Evolutionary conservation across 441 rosid species (phyloP).

Genomic region (Aquilaria agallochum): DNA sequence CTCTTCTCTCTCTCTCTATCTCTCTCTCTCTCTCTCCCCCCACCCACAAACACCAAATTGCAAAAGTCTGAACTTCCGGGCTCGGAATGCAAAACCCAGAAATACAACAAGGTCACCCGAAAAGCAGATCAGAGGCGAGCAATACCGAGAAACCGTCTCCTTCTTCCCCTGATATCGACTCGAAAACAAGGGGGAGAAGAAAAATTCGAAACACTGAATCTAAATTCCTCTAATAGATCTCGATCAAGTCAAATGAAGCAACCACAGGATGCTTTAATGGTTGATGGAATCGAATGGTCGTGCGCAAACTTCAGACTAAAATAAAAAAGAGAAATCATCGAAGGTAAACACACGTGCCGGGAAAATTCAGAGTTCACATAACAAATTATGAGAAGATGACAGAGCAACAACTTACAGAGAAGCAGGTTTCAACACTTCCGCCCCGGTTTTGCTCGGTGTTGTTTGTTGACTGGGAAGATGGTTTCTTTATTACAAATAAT

Average conservation of each 20-base stretch:
- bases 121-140: background rate
- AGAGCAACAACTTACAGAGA: conserved; percentile 10
- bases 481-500: no score
- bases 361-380: background rate
- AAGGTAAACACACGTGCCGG: no score
- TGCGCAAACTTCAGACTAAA: no score
- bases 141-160: background rate
- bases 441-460: conserved; percentile 10
- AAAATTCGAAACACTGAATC: background rate
- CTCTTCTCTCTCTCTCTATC: background rate
- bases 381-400: background rate
- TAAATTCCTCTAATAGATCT: background rate
- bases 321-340: no score
- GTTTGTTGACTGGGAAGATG: conserved; percentile 8
- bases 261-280: no score
- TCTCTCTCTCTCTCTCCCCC: no score
- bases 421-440: background rate
- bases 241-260: background rate
- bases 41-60: background rate
- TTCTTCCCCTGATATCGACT: background rate
- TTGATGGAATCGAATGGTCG: no score
- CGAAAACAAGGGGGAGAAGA: background rate
- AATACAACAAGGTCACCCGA: conserved; percentile 1
- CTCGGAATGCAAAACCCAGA: conserved; percentile 3
- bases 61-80: background rate